phyloP scores from a whole-genome alignment of 2,329 filamentous ascomycete genomes.

The Tetracladium maxilliforme region DNA sequence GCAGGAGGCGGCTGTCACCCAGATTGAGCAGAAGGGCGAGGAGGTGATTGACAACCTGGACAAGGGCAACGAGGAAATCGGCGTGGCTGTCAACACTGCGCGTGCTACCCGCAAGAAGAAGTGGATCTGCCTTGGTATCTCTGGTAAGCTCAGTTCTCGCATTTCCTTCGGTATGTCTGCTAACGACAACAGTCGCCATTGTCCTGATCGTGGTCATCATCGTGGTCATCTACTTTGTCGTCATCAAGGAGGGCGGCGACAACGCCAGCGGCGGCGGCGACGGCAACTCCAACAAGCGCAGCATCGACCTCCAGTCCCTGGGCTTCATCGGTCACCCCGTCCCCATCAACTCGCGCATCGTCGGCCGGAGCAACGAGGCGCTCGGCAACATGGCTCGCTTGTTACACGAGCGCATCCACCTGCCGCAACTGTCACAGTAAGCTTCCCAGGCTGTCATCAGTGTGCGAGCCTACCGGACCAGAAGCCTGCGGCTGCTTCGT shows the following conservation, averaged over 20 bases:
- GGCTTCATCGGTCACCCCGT: constrained; percentile 19
- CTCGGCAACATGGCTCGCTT: not conserved
- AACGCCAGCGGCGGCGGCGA: not conserved
- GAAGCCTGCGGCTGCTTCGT: no score
- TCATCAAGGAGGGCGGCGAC: constrained; percentile 15
- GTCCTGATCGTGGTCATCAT: constrained; percentile 31
- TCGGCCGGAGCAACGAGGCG: constrained; percentile 1
- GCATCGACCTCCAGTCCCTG: constrained; percentile 1
- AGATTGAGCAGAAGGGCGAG: constrained; percentile 78
- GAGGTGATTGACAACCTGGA: constrained; percentile 74
- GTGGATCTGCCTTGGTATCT: constrained; percentile 84
- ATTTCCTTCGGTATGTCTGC: constrained; percentile 1
- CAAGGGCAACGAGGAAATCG: constrained; percentile 74
- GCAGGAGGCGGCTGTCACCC: constrained; percentile 65
- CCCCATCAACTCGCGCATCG: constrained; percentile 22
- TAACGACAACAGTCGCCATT: constrained; percentile 28
- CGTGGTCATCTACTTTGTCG: constrained; percentile 30
- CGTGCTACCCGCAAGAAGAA: constrained; percentile 71
- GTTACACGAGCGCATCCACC: constrained; percentile 2
- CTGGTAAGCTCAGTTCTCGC: constrained; percentile 28
- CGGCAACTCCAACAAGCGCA: constrained; percentile 3
- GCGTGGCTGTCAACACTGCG: constrained; percentile 68
- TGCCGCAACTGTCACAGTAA: constrained; percentile 2
- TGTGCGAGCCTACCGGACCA: not conserved
- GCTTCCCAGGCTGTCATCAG: not conserved